Conservation (phyloP, 495 filamentous ascomycete species). For the Annulohypoxylon nitens region DNA sequence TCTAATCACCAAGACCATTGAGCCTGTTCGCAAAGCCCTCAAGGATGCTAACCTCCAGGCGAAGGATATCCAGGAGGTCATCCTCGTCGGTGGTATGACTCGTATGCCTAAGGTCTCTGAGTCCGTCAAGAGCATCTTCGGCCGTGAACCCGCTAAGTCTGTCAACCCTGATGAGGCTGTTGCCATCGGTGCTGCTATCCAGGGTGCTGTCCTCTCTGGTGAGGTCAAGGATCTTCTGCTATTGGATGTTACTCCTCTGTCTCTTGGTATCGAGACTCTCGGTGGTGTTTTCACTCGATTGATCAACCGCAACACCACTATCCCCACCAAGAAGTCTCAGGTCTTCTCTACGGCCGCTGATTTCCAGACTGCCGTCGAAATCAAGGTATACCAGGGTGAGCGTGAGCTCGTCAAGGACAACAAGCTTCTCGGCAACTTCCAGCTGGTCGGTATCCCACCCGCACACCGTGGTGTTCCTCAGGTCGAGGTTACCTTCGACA, state of each 20-base stretch:
- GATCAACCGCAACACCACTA: slow-evolving; percentile 99
- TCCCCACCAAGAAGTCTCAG: slow-evolving; percentile 99
- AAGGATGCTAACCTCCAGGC: slow-evolving; percentile 96
- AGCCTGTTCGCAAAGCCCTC: slow-evolving; percentile 95
- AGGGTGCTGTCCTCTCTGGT: slow-evolving; percentile 96
- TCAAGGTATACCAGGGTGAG: slow-evolving; percentile 99
- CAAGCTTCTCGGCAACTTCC: slow-evolving; percentile 99
- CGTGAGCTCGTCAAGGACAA: slow-evolving; percentile 99
- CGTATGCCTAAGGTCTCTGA: slow-evolving; percentile 99
- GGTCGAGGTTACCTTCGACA: slow-evolving; percentile 99
- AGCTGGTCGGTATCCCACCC: slow-evolving; percentile 97
- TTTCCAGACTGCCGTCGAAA: slow-evolving; percentile 99
- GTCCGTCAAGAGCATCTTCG: slow-evolving; percentile 97
- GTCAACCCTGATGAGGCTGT: slow-evolving; percentile 99
- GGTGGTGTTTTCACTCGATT: slow-evolving; percentile 99
- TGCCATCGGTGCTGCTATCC: slow-evolving; percentile 97
- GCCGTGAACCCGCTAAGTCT: slow-evolving; percentile 97
- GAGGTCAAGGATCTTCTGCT: slow-evolving; percentile 97
- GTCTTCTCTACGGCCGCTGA: slow-evolving; percentile 98
- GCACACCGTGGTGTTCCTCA: slow-evolving; percentile 98
- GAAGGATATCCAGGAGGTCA: slow-evolving; percentile 98
- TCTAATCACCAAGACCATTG: slow-evolving; percentile 85
- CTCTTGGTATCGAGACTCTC: slow-evolving; percentile 99
- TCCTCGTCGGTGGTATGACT: slow-evolving; percentile 99
- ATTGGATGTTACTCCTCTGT: slow-evolving; percentile 96